Evolutionary conservation across 2,329 filamentous ascomycete species (phyloP), one percentile per base, ranked within the genome.

Genomic region (Diaporthe sp.): DNA sequence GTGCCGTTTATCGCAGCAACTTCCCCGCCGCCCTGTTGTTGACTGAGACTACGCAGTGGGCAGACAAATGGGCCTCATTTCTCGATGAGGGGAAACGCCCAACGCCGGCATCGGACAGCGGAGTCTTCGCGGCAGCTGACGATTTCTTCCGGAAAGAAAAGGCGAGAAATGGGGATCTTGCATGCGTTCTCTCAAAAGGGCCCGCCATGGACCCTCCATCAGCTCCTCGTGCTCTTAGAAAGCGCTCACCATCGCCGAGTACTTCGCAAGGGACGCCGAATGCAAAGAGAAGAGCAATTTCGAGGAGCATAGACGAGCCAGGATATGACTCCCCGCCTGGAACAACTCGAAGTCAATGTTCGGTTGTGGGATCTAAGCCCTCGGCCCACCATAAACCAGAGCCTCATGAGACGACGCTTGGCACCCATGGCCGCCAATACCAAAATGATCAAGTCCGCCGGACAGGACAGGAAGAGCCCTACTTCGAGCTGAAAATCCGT

Each of bases 211-310:
- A 15, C 20, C 44, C 57, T 71, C 37, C 71, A 70, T 12, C 44
- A 65, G 44, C 34, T 9, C 34, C 47, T 53, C 57, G 42, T 7
- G 42, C 20, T 39, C 20, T 58, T 39, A 63, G 70, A 34, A 77
- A 77, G 34, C 73, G 75, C 9, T 73, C 73, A 5, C 55, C 63
- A 12, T 70, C 73, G 4, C 61, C 55, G 25, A 57, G 34, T 57
- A 12, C 25, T 28, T 37, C 22, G 31, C 47, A 49, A 31, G 8
- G 20, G 15, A n/a, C 63, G 4, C 70, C 61, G 10, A 55, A 44
- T 44, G 34, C 75, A 13, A 77, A 75, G 34, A 58, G 57, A 12
- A 70, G 61, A 22, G 22, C 47, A 7, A 17, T 53, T 37, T 53
- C 51, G 7, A 47, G 31, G 31, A 10, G 10, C 47, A 25, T 10